These are phyloP conservation scores for Globisporangium emineosum DNA, from an alignment of 352 stramenopile species.

Conservation along the genomic window DNA sequence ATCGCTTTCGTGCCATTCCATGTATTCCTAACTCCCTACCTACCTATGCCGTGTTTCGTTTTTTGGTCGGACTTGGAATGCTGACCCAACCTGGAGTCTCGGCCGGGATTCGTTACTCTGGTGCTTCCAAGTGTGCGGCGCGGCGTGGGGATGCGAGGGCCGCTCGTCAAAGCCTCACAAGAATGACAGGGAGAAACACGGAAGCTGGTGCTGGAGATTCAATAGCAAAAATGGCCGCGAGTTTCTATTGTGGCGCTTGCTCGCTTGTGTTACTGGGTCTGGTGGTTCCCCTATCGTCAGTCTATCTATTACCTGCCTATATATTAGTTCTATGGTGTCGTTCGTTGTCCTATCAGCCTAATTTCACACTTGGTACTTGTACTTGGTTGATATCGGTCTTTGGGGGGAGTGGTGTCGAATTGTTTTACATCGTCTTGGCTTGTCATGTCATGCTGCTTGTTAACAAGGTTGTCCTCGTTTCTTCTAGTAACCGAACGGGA, in stretches of 20 bases:
- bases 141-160: not conserved
- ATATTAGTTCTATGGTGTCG: not conserved
- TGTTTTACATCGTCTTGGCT: slow-evolving; percentile 1
- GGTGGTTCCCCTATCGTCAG: not conserved
- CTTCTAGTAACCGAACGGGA: slow-evolving; percentile 1
- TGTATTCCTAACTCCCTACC: too few species aligned
- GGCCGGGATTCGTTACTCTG: too few species aligned
- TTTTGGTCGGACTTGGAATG: too few species aligned
- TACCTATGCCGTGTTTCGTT: too few species aligned
- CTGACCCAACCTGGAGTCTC: too few species aligned
- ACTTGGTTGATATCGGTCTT: not conserved
- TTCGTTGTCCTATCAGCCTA: not conserved
- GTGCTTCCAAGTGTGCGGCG: not conserved
- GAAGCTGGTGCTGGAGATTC: not conserved
- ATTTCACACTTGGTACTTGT: not conserved
- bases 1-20: too few species aligned
- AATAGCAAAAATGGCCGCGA: not conserved
- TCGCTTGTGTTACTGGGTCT: not conserved
- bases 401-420: not conserved
- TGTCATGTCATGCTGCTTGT: too few species aligned
- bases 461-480: not conserved
- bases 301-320: not conserved
- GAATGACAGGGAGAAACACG: not conserved
- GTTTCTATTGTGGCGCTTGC: not conserved
- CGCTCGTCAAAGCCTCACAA: not conserved